Conservation (phyloP, 2,329 filamentous ascomycete genomes). For the Aspergillus hortae region DNA sequence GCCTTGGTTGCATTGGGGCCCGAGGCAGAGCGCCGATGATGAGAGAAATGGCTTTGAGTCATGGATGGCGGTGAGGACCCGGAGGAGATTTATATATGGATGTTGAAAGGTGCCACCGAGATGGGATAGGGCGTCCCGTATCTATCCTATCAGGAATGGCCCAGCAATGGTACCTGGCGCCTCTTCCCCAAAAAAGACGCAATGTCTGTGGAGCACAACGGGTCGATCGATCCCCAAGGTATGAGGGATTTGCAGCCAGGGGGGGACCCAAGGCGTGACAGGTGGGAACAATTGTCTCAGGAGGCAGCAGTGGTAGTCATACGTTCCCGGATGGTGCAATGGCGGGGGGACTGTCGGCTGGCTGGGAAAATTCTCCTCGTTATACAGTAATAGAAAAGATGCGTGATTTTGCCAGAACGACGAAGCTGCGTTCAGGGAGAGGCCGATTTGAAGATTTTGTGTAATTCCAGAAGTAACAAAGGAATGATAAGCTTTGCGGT, state of each 20-base stretch:
- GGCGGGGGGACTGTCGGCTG: not conserved
- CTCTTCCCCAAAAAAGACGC: slow-evolving; percentile 8
- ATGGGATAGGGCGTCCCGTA: slow-evolving; percentile 1
- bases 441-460: not conserved
- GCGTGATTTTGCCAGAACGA: too few relatives aligned
- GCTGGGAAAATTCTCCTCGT: not conserved
- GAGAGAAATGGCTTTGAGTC: slow-evolving; percentile 27
- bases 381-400: not conserved
- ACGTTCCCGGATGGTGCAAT: slow-evolving; percentile 1
- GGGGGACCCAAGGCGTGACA: slow-evolving; percentile 9
- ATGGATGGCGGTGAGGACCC: slow-evolving; percentile 35
- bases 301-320: slow-evolving; percentile 11
- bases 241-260: slow-evolving; percentile 27
- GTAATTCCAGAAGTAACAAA: not conserved
- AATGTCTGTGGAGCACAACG: slow-evolving; percentile 23
- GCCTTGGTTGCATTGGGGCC: slow-evolving; percentile 30
- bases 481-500: not conserved
- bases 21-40: slow-evolving; percentile 32
- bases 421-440: too few relatives aligned
- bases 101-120: slow-evolving; percentile 6
- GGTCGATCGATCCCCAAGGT: slow-evolving; percentile 14
- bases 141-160: slow-evolving; percentile 12
- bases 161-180: slow-evolving; percentile 17
- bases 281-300: slow-evolving; percentile 17
- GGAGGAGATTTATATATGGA: slow-evolving; percentile 18